These are phyloP conservation scores for Castanea crenata DNA, from an alignment of 306 rosid genomes.

Conservation along the genomic window DNA sequence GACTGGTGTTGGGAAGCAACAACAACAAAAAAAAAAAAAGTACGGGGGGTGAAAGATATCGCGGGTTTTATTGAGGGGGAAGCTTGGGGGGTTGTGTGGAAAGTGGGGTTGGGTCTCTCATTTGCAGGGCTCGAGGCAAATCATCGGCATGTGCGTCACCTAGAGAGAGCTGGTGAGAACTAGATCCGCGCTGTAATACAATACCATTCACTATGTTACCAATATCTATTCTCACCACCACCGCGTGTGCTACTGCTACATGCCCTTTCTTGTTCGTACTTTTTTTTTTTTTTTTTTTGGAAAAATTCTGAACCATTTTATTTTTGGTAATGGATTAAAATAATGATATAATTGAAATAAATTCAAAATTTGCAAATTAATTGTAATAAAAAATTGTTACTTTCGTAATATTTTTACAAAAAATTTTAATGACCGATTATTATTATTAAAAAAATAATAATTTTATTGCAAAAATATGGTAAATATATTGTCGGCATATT, in stretches of 20 bases:
- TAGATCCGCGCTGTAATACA: conserved; percentile 6
- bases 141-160: conserved; percentile 37
- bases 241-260: background rate
- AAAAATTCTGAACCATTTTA: too few species aligned
- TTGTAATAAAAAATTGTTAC: too few species aligned
- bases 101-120: background rate
- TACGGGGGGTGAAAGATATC: background rate
- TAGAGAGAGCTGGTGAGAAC: background rate
- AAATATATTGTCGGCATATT: too few species aligned
- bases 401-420: too few species aligned
- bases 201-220: background rate
- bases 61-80: background rate
- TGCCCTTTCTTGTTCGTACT: too few species aligned
- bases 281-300: too few species aligned
- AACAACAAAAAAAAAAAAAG: background rate
- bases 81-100: background rate
- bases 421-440: accelerated
- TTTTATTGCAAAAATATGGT: too few species aligned
- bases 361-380: too few species aligned
- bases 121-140: conserved; percentile 57
- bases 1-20: background rate
- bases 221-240: background rate
- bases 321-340: too few species aligned
- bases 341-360: too few species aligned
- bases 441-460: too few species aligned